Evolutionary conservation across 192 early-diverging fungal species (phyloP).

Genomic region (Coemansia asiatica): DNA sequence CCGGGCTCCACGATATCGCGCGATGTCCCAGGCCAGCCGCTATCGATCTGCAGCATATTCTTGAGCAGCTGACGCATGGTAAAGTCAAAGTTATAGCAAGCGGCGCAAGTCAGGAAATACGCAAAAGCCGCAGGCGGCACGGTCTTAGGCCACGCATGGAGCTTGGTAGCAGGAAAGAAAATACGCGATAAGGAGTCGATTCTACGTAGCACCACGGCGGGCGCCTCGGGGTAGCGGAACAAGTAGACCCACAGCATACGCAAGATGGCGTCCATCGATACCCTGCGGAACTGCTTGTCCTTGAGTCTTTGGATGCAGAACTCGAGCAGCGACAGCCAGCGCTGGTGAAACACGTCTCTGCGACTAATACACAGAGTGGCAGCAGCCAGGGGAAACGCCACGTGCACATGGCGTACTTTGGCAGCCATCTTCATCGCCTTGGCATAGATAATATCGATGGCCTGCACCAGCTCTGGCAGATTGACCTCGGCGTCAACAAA

Average conservation of each 20-base stretch:
- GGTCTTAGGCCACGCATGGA: slow-evolving; percentile 56
- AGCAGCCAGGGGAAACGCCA: slow-evolving; percentile 80
- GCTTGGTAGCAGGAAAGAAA: slow-evolving; percentile 55
- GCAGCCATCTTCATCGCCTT: slow-evolving; percentile 87
- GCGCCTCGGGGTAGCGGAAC: slow-evolving; percentile 82
- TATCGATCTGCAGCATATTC: slow-evolving; percentile 51
- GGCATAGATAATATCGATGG: slow-evolving; percentile 86
- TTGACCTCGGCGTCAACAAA: slow-evolving; percentile 94
- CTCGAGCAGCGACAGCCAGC: slow-evolving; percentile 72
- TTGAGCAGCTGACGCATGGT: slow-evolving; percentile 42
- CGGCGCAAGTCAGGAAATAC: slow-evolving; percentile 52
- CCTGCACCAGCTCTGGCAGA: slow-evolving; percentile 87
- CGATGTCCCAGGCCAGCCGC: slow-evolving; percentile 51
- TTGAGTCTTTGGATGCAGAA: slow-evolving; percentile 70
- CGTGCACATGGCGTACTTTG: slow-evolving; percentile 79
- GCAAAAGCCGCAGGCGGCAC: slow-evolving; percentile 50
- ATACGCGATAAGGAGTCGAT: slow-evolving; percentile 54
- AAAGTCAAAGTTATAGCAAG: slow-evolving; percentile 57
- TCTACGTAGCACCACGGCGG: slow-evolving; percentile 41
- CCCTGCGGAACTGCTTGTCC: slow-evolving; percentile 70
- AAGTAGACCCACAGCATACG: slow-evolving; percentile 93
- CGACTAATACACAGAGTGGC: slow-evolving; percentile 89
- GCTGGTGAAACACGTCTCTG: slow-evolving; percentile 83
- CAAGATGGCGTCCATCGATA: slow-evolving; percentile 75
- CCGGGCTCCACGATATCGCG: slow-evolving; percentile 40